Evolutionary conservation across 805 yeast genomes (phyloP).

Genomic region (Yarrowia sp.): DNA sequence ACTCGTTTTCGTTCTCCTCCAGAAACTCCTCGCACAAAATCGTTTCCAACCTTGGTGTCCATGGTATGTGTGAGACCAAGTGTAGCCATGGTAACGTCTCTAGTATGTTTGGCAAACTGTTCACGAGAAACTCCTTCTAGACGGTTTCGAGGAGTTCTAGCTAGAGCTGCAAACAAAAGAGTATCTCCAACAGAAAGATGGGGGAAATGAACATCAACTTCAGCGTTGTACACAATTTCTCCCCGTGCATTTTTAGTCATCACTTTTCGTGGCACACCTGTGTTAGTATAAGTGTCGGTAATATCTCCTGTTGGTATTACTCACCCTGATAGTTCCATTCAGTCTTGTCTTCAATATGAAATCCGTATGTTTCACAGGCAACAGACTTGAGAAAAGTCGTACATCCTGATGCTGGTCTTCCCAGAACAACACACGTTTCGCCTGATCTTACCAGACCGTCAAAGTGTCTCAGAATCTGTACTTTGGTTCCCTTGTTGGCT

Average conservation of each 20-base stretch:
- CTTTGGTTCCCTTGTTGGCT: constrained; percentile 35
- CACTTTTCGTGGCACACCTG: constrained; percentile 45
- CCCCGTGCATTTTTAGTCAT: constrained; percentile 56
- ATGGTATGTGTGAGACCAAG: constrained; percentile 51
- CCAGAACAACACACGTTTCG: constrained; percentile 63
- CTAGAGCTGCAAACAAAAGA: constrained; percentile 54
- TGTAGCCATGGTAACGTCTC: constrained; percentile 52
- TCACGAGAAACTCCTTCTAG: constrained; percentile 53
- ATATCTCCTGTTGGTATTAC: background rate
- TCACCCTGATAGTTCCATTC: constrained; percentile 44
- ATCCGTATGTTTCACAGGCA: constrained; percentile 53
- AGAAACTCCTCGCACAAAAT: constrained; percentile 64
- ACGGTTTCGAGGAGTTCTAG: constrained; percentile 62
- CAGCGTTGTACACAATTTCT: constrained; percentile 70
- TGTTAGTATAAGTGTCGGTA: background rate
- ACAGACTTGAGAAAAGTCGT: constrained; percentile 53
- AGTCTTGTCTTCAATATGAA: constrained; percentile 47
- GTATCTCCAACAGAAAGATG: constrained; percentile 66
- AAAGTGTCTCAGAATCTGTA: constrained; percentile 48
- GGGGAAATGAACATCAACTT: constrained; percentile 64
- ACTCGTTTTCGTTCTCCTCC: constrained; percentile 75
- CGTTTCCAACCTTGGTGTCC: constrained; percentile 63
- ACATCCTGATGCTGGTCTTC: constrained; percentile 76
- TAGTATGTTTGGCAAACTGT: constrained; percentile 50
- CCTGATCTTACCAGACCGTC: constrained; percentile 59